Conservation (phyloP, 192 early-diverging fungal genomes). For the Allomyces arbusculus region DNA sequence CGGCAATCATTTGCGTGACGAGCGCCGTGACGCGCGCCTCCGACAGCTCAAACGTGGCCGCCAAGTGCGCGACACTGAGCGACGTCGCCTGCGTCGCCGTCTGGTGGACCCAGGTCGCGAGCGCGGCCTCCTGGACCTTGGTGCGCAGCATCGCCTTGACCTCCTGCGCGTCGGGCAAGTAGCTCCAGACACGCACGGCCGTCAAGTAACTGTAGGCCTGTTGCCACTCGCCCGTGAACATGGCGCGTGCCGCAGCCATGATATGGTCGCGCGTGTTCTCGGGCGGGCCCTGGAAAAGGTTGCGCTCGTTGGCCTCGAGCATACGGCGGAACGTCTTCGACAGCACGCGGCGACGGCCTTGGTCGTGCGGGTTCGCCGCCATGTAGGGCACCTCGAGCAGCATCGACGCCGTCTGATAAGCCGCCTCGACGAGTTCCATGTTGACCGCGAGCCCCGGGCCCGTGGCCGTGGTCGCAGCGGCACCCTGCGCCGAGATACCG, state of each 20-base stretch:
- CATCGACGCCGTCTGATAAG: constrained; percentile 88
- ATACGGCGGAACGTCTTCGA: constrained; percentile 80
- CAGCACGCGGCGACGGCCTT: constrained; percentile 37
- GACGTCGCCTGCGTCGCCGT: constrained; percentile 80
- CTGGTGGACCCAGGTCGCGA: constrained; percentile 90
- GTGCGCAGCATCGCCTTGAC: constrained; percentile 77
- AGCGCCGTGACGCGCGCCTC: constrained; percentile 40
- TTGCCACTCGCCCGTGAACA: constrained; percentile 86
- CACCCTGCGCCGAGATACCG: too few relatives aligned
- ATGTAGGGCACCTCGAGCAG: constrained; percentile 93
- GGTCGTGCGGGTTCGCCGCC: constrained; percentile 48
- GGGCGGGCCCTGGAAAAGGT: constrained; percentile 87
- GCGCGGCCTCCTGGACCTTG: constrained; percentile 88
- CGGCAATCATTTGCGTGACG: constrained; percentile 85
- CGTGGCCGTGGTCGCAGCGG: constrained; percentile 18
- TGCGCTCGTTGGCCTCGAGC: constrained; percentile 87
- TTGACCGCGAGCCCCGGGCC: constrained; percentile 91
- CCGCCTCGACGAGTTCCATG: constrained; percentile 91
- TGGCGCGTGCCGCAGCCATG: constrained; percentile 84
- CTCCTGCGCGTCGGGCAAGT: constrained; percentile 56
- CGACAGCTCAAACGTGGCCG: constrained; percentile 72
- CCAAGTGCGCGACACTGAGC: constrained; percentile 58
- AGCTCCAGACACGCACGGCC: constrained; percentile 91
- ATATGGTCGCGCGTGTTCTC: constrained; percentile 98
- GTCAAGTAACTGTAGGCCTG: constrained; percentile 59